These are phyloP conservation scores for Hymenoscyphus salicellus DNA, from an alignment of 2,329 filamentous ascomycete species.

Conservation along the genomic window DNA sequence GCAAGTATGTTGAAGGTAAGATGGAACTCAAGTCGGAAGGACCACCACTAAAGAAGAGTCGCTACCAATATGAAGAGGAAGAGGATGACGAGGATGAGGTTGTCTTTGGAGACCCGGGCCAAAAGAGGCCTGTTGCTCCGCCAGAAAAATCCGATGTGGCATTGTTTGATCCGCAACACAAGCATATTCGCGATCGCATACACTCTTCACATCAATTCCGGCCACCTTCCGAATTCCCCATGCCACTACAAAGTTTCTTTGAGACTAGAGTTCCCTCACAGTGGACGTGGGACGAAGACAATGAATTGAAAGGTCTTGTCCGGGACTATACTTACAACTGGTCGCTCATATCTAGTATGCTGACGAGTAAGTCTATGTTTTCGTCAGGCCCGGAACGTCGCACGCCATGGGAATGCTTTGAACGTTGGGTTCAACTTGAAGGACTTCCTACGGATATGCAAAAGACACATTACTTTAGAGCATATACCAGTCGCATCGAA, in stretches of 20 bases:
- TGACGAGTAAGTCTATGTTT: slow-evolving; percentile 71
- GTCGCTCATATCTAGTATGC: slow-evolving; percentile 83
- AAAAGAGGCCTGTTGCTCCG: slow-evolving; percentile 47
- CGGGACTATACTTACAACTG: slow-evolving; percentile 96
- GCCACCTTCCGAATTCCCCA: slow-evolving; percentile 84
- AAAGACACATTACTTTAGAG: slow-evolving; percentile 91
- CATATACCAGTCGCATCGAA: slow-evolving; percentile 60
- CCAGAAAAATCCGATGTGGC: slow-evolving; percentile 76
- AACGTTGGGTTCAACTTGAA: slow-evolving; percentile 90
- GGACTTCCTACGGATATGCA: slow-evolving; percentile 89
- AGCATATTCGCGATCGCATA: slow-evolving; percentile 81
- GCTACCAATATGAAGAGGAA: slow-evolving; percentile 78
- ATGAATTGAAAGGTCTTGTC: slow-evolving; percentile 79
- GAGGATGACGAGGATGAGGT: slow-evolving; percentile 59
- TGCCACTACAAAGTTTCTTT: slow-evolving; percentile 89
- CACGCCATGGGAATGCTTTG: slow-evolving; percentile 98
- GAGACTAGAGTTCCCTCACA: slow-evolving; percentile 83
- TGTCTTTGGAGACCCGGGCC: slow-evolving; percentile 28
- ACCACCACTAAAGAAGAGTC: slow-evolving; percentile 71
- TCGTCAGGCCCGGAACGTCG: slow-evolving; percentile 83
- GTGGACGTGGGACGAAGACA: slow-evolving; percentile 87
- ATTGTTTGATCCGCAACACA: slow-evolving; percentile 85
- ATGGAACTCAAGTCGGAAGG: slow-evolving; percentile 66
- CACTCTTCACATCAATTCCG: slow-evolving; percentile 91
- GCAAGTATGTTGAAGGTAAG: slow-evolving; percentile 80